These are phyloP conservation scores for Clathrospora elynae DNA, from an alignment of 2,329 filamentous ascomycete genomes.

Conservation along the genomic window DNA sequence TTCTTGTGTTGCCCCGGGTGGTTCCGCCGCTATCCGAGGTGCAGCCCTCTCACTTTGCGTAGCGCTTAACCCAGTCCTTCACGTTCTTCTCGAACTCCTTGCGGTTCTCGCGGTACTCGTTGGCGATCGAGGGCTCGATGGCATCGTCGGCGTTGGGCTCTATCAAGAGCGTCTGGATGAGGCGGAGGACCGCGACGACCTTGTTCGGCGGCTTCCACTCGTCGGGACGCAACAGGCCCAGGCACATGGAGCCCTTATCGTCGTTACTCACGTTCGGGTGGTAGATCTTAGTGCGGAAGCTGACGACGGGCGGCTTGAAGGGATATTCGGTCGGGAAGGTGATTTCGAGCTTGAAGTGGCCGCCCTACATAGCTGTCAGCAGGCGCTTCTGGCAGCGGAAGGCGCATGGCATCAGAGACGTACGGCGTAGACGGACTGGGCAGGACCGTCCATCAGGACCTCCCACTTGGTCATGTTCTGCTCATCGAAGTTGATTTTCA, in stretches of 20 bases:
- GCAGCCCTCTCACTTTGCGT: constrained; percentile 59
- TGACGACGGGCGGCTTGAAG: constrained; percentile 82
- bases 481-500: constrained; percentile 60
- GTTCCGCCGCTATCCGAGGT: constrained; percentile 8
- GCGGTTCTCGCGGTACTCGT: constrained; percentile 75
- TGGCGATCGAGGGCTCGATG: constrained; percentile 82
- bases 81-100: constrained; percentile 75
- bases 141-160: constrained; percentile 90
- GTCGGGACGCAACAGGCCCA: constrained; percentile 80
- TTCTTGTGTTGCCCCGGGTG: constrained; percentile 4
- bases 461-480: constrained; percentile 71
- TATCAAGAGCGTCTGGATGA: constrained; percentile 72
- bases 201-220: constrained; percentile 91
- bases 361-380: constrained; percentile 57
- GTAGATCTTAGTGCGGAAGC: constrained; percentile 89
- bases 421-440: constrained; percentile 69
- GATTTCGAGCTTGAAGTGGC: constrained; percentile 74
- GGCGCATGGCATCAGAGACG: constrained; percentile 26
- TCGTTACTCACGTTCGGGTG: constrained; percentile 95
- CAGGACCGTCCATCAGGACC: constrained; percentile 68
- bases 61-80: constrained; percentile 72
- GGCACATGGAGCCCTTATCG: constrained; percentile 80
- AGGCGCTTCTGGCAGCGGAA: constrained; percentile 1
- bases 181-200: constrained; percentile 75
- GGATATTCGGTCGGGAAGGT: constrained; percentile 80